Evolutionary conservation across 306 rosid genomes (phyloP), one percentile per base, ranked within the genome.

Genomic region (Amphicarpaea edgeworthii): DNA sequence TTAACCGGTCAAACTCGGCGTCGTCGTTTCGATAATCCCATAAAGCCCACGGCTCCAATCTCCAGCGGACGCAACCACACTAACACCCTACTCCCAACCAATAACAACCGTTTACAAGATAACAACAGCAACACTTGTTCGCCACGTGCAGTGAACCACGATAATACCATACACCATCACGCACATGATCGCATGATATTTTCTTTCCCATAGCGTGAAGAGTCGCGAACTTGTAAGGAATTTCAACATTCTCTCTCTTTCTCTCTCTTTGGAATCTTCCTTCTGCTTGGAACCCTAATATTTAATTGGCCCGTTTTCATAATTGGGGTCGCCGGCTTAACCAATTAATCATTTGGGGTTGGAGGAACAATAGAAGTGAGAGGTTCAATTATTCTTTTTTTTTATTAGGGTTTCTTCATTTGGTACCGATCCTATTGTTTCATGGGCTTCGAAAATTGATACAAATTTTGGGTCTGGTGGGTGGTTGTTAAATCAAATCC

Each of bases 1-100:
- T 68, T 68, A 69, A 70, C 57, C 42, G 68, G 85, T 81, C 85
- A 81, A 82, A 82, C 37, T 21, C 65, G 85, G 77, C 78, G 82
- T 82, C 78, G 82, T 82, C 85, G 75, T 81, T 70, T 76, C 7
- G 26, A 20, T 38, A 1, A 19, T 21, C 1, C 16, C 20, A 71
- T 30, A 14, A 21, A 5, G 3, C 67, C 16, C 24, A 24, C 0
- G 12, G 32, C 1, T 51, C 0, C 54, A 51, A 42, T 75, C 61
- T 1, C 7, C 73, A 67, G 26, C 76, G 8, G 3, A 26, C 42
- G 3, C 16, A 19, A 3, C 68, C 11, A 42, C 20, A 7, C 5
- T 0, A 5, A 0, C 0, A 0, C 15, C 11, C 10, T 3, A 1
- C 0, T 12, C 1, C 3, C 16, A 43, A 60, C 73, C 68, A 69